Conservation (phyloP, 2,329 filamentous ascomycete species). For the Alternaria arborescens region DNA sequence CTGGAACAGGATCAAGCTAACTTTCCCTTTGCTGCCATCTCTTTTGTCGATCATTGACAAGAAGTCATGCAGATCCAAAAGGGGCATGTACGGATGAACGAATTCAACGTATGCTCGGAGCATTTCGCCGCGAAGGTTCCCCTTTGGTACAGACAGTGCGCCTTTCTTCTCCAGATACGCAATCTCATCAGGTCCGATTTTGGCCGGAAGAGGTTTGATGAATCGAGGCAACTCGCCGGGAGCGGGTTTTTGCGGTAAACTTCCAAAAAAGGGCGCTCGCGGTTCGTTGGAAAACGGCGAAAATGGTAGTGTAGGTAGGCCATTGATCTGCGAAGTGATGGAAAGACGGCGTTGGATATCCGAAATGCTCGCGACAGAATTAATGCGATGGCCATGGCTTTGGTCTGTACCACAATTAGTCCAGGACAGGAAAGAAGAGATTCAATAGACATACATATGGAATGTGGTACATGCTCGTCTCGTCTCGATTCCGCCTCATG, state of each 20-base stretch:
- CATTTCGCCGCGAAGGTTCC: conserved; percentile 78
- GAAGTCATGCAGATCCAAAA: conserved; percentile 74
- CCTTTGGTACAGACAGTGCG: conserved; percentile 77
- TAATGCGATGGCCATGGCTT: conserved; percentile 55
- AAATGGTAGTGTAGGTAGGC: conserved; percentile 47
- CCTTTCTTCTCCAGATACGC: conserved; percentile 85
- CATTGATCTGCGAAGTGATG: conserved; percentile 48
- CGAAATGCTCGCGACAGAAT: conserved; percentile 49
- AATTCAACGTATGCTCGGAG: conserved; percentile 85
- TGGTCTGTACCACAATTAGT: conserved; percentile 54
- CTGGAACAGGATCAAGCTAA: conserved; percentile 89
- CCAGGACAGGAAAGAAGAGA: conserved; percentile 15
- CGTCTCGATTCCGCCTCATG: conserved; percentile 59
- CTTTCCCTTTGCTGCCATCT: conserved; percentile 74
- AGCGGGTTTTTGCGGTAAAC: conserved; percentile 58
- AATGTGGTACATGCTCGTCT: conserved; percentile 69
- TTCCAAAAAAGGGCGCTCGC: conserved; percentile 52
- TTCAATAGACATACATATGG: conserved; percentile 63
- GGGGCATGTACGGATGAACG: conserved; percentile 92
- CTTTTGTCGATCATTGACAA: conserved; percentile 67
- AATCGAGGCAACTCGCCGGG: conserved; percentile 68
- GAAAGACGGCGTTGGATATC: conserved; percentile 58
- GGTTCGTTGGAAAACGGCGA: conserved; percentile 44
- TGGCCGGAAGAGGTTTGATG: conserved; percentile 79
- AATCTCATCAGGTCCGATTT: conserved; percentile 82